Evolutionary conservation across 2,329 filamentous ascomycete species (phyloP).

Genomic region (Alternaria sp.): DNA sequence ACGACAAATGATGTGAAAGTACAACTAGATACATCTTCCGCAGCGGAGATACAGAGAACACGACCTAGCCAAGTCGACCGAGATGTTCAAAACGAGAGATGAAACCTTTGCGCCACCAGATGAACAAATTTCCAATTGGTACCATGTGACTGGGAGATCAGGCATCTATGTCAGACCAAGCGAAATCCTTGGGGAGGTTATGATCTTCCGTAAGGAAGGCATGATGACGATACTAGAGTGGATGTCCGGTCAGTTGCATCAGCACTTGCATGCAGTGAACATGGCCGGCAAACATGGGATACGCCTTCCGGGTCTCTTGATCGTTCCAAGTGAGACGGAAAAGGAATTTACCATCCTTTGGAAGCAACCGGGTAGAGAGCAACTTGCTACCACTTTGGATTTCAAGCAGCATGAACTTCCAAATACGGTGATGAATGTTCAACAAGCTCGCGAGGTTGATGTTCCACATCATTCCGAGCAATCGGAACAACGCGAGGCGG

Average conservation of each 20-base stretch:
- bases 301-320: background rate
- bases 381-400: background rate
- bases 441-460: too few relatives aligned
- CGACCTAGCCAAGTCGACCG: background rate
- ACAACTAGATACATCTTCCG: too few relatives aligned
- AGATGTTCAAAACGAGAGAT: background rate
- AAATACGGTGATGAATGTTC: fast-evolving
- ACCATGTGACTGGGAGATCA: background rate
- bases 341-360: fast-evolving
- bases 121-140: fast-evolving
- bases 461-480: too few relatives aligned
- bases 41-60: background rate
- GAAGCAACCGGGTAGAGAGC: background rate
- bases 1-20: fast-evolving
- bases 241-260: fast-evolving
- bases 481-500: too few relatives aligned
- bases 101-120: background rate
- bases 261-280: background rate
- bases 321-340: background rate
- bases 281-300: background rate
- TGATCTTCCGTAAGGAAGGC: background rate
- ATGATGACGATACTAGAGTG: background rate
- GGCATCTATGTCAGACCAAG: background rate
- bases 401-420: too few relatives aligned
- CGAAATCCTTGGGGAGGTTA: fast-evolving